A percentile compares a stretch with the other conserved stretches of the same genome.
Conservation (phyloP, 2,329 filamentous ascomycete genomes). For the Fusarium subtropicale region DNA sequence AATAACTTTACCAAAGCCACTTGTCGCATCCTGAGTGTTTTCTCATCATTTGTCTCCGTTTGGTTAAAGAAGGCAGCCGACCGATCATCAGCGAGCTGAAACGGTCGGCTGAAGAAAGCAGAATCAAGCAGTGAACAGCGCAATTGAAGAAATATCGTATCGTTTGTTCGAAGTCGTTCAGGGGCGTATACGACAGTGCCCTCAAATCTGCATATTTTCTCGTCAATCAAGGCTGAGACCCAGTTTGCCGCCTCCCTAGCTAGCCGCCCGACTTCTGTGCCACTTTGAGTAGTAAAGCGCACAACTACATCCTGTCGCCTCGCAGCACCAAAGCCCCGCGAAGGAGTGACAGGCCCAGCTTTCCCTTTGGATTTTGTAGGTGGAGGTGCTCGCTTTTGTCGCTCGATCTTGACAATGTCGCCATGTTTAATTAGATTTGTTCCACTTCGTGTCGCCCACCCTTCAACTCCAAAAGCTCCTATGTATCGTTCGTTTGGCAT, state of each 20-base stretch:
- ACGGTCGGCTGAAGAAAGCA: constrained; percentile 74
- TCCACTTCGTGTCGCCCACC: constrained; percentile 91
- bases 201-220: constrained; percentile 88
- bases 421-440: constrained; percentile 79
- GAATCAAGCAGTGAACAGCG: constrained; percentile 78
- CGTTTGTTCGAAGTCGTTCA: constrained; percentile 85
- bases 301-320: constrained; percentile 87
- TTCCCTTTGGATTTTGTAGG: constrained; percentile 59
- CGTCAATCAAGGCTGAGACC: constrained; percentile 92
- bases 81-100: constrained; percentile 75
- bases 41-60: constrained; percentile 87
- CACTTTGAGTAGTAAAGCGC: constrained; percentile 83
- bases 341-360: constrained; percentile 51
- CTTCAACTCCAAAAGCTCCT: constrained; percentile 90
- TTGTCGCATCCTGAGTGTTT: constrained; percentile 83
- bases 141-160: constrained; percentile 93
- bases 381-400: constrained; percentile 75
- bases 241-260: constrained; percentile 89
- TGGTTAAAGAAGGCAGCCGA: constrained; percentile 82
- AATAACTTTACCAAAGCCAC: constrained; percentile 90
- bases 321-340: constrained; percentile 61
- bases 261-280: constrained; percentile 86
- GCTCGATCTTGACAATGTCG: constrained; percentile 86
- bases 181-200: constrained; percentile 90
- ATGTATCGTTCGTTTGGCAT: constrained; percentile 74